Evolutionary conservation across 257 asterid genomes (phyloP).

Genomic region (Nemophila menziesii): DNA sequence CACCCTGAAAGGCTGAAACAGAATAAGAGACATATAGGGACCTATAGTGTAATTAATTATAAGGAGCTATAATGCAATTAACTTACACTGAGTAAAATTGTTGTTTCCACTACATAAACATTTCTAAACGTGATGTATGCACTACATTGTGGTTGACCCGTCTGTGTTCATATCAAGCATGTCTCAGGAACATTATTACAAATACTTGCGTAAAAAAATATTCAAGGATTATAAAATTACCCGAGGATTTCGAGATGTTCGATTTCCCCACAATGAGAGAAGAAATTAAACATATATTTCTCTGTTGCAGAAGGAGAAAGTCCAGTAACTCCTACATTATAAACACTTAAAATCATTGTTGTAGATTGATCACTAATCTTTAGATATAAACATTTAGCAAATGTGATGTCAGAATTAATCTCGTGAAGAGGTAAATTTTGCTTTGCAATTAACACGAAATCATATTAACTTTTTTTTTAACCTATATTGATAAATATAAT

Average conservation of each 20-base stretch:
- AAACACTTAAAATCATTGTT: conserved; percentile 22
- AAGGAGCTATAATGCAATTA: too few relatives aligned
- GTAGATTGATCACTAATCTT: too few relatives aligned
- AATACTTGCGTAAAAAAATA: neutral
- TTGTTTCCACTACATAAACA: conserved; percentile 44
- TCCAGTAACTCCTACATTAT: conserved; percentile 42
- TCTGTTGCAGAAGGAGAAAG: conserved; percentile 36
- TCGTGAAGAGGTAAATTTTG: too few relatives aligned
- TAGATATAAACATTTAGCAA: too few relatives aligned
- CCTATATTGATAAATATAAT: too few relatives aligned
- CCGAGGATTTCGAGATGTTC: conserved; percentile 30
- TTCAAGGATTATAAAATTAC: conserved; percentile 14
- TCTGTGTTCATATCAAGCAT: too few relatives aligned
- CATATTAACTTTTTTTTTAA: too few relatives aligned
- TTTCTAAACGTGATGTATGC: conserved; percentile 44
- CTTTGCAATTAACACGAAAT: too few relatives aligned
- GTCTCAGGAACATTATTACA: neutral
- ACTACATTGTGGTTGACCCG: conserved; percentile 23
- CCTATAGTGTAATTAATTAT: too few relatives aligned
- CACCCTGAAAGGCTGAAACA: conserved; percentile 24
- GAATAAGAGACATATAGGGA: too few relatives aligned
- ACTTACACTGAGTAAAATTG: conserved; percentile 44
- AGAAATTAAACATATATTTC: conserved; percentile 41
- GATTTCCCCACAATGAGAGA: conserved; percentile 47
- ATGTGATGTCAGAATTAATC: too few relatives aligned